phyloP scores from a whole-genome alignment of 257 asterid species.

The Rauvolfia tetraphylla region DNA sequence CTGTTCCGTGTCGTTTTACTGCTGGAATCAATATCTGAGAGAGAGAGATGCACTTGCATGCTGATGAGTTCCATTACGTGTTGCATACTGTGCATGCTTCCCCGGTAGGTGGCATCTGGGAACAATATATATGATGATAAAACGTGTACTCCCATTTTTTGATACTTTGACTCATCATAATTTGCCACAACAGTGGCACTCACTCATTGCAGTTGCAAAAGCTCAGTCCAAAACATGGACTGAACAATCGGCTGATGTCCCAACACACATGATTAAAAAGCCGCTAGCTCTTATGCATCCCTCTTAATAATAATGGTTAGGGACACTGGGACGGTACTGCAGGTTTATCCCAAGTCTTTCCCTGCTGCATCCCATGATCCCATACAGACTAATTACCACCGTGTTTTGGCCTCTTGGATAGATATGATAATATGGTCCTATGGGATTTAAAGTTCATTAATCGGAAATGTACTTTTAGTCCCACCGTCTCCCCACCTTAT shows the following conservation, averaged over 20 bases:
- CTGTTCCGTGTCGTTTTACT: not conserved
- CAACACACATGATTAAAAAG: not conserved
- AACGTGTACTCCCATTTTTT: conserved; percentile 8
- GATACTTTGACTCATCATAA: conserved; percentile 18
- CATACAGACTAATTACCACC: not conserved
- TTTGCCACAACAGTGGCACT: conserved; percentile 12
- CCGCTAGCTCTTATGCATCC: not conserved
- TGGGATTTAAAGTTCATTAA: no score
- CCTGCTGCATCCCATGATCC: not conserved
- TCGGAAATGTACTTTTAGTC: no score
- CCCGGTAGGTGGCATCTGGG: not conserved
- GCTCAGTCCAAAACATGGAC: not conserved
- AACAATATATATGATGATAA: conserved; percentile 12
- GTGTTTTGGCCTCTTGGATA: not conserved
- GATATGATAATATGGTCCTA: not conserved
- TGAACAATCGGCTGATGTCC: not conserved
- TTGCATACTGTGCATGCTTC: not conserved
- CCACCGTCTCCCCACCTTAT: no score
- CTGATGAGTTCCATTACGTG: not conserved
- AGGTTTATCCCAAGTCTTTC: not conserved
- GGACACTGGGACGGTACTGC: no score
- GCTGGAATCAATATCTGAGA: not conserved
- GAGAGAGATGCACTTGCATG: not conserved
- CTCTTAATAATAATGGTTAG: not conserved
- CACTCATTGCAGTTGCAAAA: not conserved